Evolutionary conservation across 164 flowering plant genomes (phyloP), one percentile per base, ranked within the genome.

Genomic region (Amborella trichopoda): DNA sequence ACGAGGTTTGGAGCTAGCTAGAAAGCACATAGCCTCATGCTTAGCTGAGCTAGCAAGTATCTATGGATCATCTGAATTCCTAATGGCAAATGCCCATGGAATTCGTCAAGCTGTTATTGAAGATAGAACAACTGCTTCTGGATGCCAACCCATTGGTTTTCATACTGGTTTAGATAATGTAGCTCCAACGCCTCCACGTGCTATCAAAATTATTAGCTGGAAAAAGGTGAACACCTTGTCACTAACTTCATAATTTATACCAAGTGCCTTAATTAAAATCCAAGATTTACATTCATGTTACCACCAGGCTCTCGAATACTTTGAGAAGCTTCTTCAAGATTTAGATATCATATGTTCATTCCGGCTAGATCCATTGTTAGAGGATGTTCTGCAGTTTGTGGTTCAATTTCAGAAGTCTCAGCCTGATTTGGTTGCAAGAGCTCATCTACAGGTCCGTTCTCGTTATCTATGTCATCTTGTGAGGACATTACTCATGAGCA

Each of bases 381-480:
- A 84, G 66, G 68, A 47, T 61, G 68, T 77, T 47, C 50, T 91
- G 64, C 77, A 44, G 32, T 87, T 80, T 69, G 73, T 91, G 58
- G 83, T 75, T 59, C 75, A 73, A 30, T 87, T 91, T 49, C 99
- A 84, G 46, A 91, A 79, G 59, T 60, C 68, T 49, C 76, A 82
- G 51, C 99, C 96, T 50, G 96, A 82, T 76, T 68, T 91, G 69
- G 95, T 91, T 63, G 82, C 96, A 58, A 84, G 99, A 75, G 80
- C 91, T 64, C 79, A 75, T 76, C 72, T 91, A 39, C 99, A 91
- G 94, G 99, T 91, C 54, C 39, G 58, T 46, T 50, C 23, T n/a
- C n/a, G n/a, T n/a, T n/a, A n/a, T n/a, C n/a, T n/a, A n/a, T n/a
- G n/a, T n/a, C n/a, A n/a, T n/a, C n/a, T n/a, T n/a, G n/a, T n/a